phyloP scores from a whole-genome alignment of 305 asterid genomes.

The Fraxinus latifolia region DNA sequence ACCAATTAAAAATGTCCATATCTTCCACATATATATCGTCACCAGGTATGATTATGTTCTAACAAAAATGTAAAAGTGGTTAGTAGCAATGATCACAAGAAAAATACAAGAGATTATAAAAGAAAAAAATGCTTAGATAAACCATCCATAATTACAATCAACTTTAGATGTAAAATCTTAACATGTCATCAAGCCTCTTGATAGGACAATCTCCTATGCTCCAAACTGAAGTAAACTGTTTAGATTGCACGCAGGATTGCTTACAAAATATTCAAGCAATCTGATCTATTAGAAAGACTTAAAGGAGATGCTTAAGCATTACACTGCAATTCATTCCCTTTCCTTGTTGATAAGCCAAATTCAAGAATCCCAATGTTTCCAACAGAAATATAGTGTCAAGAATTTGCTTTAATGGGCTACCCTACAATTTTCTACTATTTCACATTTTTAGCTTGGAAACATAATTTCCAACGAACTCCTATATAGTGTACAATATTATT shows the following conservation, averaged over 20 bases:
- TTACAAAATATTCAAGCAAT: not conserved
- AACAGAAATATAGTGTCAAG: not conserved
- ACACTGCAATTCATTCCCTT: not conserved
- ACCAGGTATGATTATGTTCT: constrained; percentile 61
- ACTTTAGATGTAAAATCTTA: not conserved
- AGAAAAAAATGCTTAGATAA: not conserved
- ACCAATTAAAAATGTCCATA: constrained; percentile 76
- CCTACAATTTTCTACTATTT: not conserved
- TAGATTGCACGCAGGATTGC: not conserved
- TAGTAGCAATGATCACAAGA: not conserved
- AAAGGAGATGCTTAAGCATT: not conserved
- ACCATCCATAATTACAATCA: not conserved
- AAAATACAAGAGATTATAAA: not conserved
- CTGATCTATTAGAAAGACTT: not conserved
- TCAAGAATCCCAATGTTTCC: not conserved
- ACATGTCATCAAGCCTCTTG: not conserved
- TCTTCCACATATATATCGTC: constrained; percentile 59
- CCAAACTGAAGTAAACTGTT: not conserved
- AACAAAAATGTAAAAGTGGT: constrained; percentile 11
- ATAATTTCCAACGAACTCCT: not conserved
- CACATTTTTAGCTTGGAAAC: not conserved
- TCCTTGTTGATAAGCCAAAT: not conserved
- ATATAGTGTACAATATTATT: not conserved
- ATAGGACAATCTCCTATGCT: not conserved
- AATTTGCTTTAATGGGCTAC: not conserved